These are phyloP conservation scores for Amphirosellinia nigrospora DNA, from an alignment of 495 filamentous ascomycete genomes.

Conservation along the genomic window DNA sequence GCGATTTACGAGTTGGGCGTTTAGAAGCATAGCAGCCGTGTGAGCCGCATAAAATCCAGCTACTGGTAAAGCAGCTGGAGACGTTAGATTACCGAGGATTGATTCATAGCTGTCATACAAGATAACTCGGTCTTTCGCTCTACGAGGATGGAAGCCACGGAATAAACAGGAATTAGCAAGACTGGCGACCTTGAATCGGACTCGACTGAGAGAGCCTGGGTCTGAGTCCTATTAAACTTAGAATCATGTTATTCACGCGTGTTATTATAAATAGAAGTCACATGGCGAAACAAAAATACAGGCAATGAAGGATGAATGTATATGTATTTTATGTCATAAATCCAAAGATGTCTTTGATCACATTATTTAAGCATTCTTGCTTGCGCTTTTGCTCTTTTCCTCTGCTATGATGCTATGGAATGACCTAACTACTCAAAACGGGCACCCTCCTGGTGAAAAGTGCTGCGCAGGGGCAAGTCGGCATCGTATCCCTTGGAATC, in stretches of 20 bases:
- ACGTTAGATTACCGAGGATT: neutral
- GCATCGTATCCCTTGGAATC: slow-evolving; percentile 26
- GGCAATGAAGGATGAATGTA: neutral
- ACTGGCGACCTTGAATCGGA: neutral
- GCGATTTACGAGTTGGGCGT: neutral
- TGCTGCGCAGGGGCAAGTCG: slow-evolving; percentile 28
- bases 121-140: neutral
- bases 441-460: slow-evolving; percentile 22
- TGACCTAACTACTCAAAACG: slow-evolving; percentile 21
- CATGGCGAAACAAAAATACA: neutral
- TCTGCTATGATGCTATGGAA: neutral
- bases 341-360: neutral
- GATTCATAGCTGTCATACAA: neutral
- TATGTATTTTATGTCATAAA: neutral
- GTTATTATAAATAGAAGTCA: neutral
- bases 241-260: neutral
- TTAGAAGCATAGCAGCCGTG: neutral
- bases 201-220: neutral
- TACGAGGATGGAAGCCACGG: neutral
- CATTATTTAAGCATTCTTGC: neutral
- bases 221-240: no score
- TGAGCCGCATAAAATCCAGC: neutral
- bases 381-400: neutral
- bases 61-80: neutral
- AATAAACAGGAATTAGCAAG: neutral